These are phyloP conservation scores for Fragaria iinumae DNA, from an alignment of 306 rosid species.

Conservation along the genomic window DNA sequence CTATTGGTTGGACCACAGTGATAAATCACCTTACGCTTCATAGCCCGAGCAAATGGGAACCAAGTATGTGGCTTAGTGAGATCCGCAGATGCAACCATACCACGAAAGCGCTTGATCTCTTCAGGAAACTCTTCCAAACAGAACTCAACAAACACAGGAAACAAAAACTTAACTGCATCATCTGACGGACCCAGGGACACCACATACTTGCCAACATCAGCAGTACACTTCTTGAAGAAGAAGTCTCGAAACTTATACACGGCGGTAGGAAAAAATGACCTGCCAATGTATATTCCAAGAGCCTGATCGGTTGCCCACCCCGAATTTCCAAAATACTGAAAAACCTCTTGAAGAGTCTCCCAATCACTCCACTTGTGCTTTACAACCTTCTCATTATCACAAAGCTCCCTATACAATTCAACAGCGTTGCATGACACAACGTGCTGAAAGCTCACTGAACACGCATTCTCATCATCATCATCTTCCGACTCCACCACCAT, in stretches of 20 bases:
- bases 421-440: conserved; percentile 48
- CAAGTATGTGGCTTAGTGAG: conserved; percentile 88
- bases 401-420: conserved; percentile 55
- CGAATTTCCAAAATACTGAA: conserved; percentile 45
- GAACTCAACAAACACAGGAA: conserved; percentile 80
- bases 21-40: conserved; percentile 85
- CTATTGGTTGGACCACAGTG: conserved; percentile 99
- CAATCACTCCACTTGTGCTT: conserved; percentile 36
- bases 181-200: conserved; percentile 63
- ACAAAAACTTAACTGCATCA: conserved; percentile 70
- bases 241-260: conserved; percentile 51
- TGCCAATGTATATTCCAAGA: conserved; percentile 85
- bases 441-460: conserved; percentile 30
- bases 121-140: conserved; percentile 70
- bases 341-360: conserved; percentile 42
- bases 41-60: conserved; percentile 92
- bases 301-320: conserved; percentile 91
- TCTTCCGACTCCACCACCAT: conserved; percentile 19
- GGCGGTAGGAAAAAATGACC: conserved; percentile 84
- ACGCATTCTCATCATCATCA: conserved; percentile 22
- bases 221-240: conserved; percentile 49
- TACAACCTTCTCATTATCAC: conserved; percentile 31
- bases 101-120: conserved; percentile 67
- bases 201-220: conserved; percentile 51
- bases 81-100: conserved; percentile 66